Base-by-base conservation (phyloP, 345 rosid species). In the Sonneratia alba region DNA sequence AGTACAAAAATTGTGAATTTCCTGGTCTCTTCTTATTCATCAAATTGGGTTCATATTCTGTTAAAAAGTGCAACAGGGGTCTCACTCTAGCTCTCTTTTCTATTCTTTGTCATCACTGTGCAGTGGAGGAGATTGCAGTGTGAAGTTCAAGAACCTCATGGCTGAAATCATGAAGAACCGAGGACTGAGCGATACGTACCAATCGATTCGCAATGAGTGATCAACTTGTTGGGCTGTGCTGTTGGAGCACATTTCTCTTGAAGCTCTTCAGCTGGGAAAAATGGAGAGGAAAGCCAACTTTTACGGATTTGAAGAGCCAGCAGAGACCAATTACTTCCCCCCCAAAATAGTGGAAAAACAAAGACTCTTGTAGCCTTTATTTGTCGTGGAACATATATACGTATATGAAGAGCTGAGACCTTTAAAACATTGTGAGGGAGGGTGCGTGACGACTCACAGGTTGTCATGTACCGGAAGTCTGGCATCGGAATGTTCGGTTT, bases 101-200 rank as follows among this genome's bases (percentile, higher is more conserved):
- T 47, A 13, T 9, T 40, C 13, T 47, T 13, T 13, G 51, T 18
- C 16, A 4, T 53, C 18, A 5, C 59, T 21, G 65, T 70, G 81
- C 95, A 92, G 94, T 45, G 98, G 99, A 51, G 93, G 91, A 69
- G 99, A 92, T 78, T 92, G 93, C 88, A 89, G 95, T 79, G 83
- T 73, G 36, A 92, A 85, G 85, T 92, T 96, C 80, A 92, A 92
- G 87, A 86, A 81, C 82, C 90, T 96, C 51, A 85, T 88, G 91
- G 79, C 74, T 71, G 98, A 96, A 32, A 92, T 96, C 69, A 85
- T 87, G 32, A 90, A 87, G 73, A 85, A 91, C 48, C 77, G 76
- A 21, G 66, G 79, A 34, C 84, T 96, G 49, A 85, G 87, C 89
- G 91, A 87, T 24, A 13, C 15, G 14, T 47, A 47, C 15, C 84